These are phyloP conservation scores for Periconia macrospinosa DNA, from an alignment of 2,329 filamentous ascomycete genomes.

Conservation along the genomic window DNA sequence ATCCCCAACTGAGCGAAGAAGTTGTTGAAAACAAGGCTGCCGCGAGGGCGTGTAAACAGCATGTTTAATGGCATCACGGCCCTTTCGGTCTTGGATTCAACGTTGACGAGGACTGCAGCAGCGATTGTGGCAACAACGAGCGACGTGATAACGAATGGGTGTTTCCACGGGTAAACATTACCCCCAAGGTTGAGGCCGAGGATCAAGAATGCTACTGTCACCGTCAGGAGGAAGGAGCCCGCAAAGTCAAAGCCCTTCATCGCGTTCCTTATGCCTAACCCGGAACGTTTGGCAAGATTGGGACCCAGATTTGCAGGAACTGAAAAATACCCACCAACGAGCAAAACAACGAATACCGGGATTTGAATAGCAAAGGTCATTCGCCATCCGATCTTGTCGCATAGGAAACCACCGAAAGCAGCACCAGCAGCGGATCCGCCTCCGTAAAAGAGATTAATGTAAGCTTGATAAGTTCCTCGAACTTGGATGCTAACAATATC, in stretches of 20 bases:
- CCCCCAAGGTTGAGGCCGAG: constrained; percentile 57
- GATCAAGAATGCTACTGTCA: constrained; percentile 52
- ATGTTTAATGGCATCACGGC: constrained; percentile 55
- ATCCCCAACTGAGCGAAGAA: constrained; percentile 54
- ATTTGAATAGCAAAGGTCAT: constrained; percentile 65
- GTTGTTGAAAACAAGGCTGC: constrained; percentile 55
- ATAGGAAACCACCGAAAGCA: constrained; percentile 69
- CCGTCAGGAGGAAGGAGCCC: constrained; percentile 52
- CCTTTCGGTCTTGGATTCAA: constrained; percentile 41
- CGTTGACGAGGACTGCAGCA: constrained; percentile 45
- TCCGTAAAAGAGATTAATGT: constrained; percentile 67
- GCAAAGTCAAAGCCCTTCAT: constrained; percentile 54
- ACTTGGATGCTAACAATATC: constrained; percentile 74
- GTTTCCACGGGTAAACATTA: constrained; percentile 55
- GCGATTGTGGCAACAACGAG: constrained; percentile 46
- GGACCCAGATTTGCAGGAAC: constrained; percentile 51
- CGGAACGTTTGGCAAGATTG: constrained; percentile 45
- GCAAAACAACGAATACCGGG: constrained; percentile 50
- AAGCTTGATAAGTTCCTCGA: constrained; percentile 72
- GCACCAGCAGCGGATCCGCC: constrained; percentile 58
- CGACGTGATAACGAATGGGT: constrained; percentile 53
- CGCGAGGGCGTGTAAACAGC: constrained; percentile 50
- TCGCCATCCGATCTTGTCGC: constrained; percentile 71
- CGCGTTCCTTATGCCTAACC: constrained; percentile 45
- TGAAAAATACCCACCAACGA: constrained; percentile 47